Conservation (phyloP, 1,284 basidiomycete genomes). For the Boletus calvinii region DNA sequence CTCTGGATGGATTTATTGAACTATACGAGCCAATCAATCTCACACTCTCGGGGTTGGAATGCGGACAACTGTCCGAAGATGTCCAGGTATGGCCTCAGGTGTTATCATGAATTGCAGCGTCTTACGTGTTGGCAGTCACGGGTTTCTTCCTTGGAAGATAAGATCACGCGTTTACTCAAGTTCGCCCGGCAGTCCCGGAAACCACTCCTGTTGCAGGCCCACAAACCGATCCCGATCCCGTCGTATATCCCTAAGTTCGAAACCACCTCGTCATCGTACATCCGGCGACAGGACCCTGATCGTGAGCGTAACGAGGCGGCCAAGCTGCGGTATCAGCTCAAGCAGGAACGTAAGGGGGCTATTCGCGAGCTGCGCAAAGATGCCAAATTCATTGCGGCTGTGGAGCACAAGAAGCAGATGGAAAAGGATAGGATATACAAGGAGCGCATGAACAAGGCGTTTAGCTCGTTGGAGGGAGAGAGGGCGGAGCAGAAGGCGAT, state of each 20-base stretch:
- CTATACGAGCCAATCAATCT: slow-evolving; percentile 68
- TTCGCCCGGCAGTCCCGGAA: slow-evolving; percentile 72
- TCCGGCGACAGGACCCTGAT: slow-evolving; percentile 88
- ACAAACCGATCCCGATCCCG: slow-evolving; percentile 95
- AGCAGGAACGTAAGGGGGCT: slow-evolving; percentile 96
- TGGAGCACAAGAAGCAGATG: slow-evolving; percentile 80
- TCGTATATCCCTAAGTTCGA: slow-evolving; percentile 96
- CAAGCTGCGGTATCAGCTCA: slow-evolving; percentile 88
- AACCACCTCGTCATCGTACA: slow-evolving; percentile 75
- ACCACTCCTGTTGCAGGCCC: slow-evolving; percentile 86
- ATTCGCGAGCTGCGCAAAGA: slow-evolving; percentile 97
- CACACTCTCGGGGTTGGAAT: slow-evolving; percentile 57
- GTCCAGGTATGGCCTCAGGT: slow-evolving; percentile 51
- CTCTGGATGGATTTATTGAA: slow-evolving; percentile 81
- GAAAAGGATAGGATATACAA: slow-evolving; percentile 82
- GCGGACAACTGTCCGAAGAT: slow-evolving; percentile 46
- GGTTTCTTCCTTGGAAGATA: slow-evolving; percentile 43
- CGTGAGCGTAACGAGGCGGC: slow-evolving; percentile 84
- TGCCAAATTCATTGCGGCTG: slow-evolving; percentile 87
- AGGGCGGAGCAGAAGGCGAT: slow-evolving; percentile 93
- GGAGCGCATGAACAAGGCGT: slow-evolving; percentile 80
- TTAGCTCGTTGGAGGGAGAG: slow-evolving; percentile 84
- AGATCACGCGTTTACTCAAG: slow-evolving; percentile 63
- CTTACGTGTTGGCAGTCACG: slow-evolving; percentile 40
- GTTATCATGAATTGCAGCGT: not conserved